Evolutionary conservation across 2,329 filamentous ascomycete genomes (phyloP), one percentile per base, ranked within the genome.

Genomic region (Aspergillus caelatus): DNA sequence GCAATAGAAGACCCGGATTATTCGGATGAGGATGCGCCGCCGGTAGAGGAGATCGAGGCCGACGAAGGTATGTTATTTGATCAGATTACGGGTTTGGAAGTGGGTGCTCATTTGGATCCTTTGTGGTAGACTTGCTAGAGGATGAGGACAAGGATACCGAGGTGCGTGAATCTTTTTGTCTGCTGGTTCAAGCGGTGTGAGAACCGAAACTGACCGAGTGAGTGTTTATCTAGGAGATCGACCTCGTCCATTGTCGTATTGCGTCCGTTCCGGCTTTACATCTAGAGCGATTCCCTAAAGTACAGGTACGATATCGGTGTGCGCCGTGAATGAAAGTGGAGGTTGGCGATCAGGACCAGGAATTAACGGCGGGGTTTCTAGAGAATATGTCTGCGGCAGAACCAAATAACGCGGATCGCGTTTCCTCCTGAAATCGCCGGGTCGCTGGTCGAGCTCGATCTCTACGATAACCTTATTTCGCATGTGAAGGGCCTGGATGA

Each of bases 391-490:
- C 89, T 99, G 23, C 93, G 95, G 56, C 94, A 99, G 77, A 99
- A 99, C 77, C 86, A 88, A 69, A 95, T 99, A 75, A 85, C 91
- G 67, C 83, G 88, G 56, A 91, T 98, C 76, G 88, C 93, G 34
- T 89, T 94, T 10, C 88, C 97, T 5, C 82, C 85, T 4, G 79
- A 79, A 41, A 80, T 96, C 59, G 88, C 88, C 39, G 75, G 81
- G 2, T 92, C 88, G 0, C 82, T 99, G 46, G 81, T 87, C 72
- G 95, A 99, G 64, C 86, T 99, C 57, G 95, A 99, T 72, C 86
- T 99, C 64, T 99, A 99, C 82, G 95, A 99, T 80, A 99, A 99
- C 78, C 85, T 96, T 21, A 93, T 99, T 71, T 87, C 89, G 12
- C 93, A 96, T 78, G 88, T 97, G 78, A 89, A 89, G 68, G 92